Conservation (phyloP, 345 rosid genomes). For the Corchorus capsularis region DNA sequence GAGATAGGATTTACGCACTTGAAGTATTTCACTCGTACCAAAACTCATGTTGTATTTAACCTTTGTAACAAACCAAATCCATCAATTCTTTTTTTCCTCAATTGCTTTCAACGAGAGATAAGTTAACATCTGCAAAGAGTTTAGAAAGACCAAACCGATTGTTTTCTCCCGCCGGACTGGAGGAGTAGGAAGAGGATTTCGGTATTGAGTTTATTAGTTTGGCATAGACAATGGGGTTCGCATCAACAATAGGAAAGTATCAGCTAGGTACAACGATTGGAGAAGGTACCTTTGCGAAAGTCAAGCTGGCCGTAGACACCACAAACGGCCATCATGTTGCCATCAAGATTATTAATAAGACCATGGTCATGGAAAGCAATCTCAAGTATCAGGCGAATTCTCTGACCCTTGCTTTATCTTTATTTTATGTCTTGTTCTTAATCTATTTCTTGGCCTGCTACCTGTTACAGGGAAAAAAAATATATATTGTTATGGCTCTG, state of each 20-base stretch:
- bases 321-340: slow-evolving; percentile 59
- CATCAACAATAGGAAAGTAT: slow-evolving; percentile 70
- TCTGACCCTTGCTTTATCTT: not conserved
- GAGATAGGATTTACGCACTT: no score
- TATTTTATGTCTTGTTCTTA: not conserved
- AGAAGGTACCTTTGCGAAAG: slow-evolving; percentile 90
- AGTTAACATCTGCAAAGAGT: slow-evolving; percentile 5
- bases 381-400: slow-evolving; percentile 62
- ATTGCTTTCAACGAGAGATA: no score
- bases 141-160: not conserved
- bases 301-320: slow-evolving; percentile 76
- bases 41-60: no score
- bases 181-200: not conserved
- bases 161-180: not conserved
- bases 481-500: slow-evolving; percentile 10
- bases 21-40: no score
- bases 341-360: slow-evolving; percentile 80
- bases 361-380: slow-evolving; percentile 64
- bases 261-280: slow-evolving; percentile 71
- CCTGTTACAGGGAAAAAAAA: not conserved
- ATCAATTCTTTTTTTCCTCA: no score
- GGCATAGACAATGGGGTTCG: slow-evolving; percentile 41
- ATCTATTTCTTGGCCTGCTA: not conserved
- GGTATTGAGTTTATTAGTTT: not conserved
- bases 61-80: no score